Evolutionary conservation across 495 filamentous ascomycete species (phyloP).

Genomic region (Penicillium simplicissimum): DNA sequence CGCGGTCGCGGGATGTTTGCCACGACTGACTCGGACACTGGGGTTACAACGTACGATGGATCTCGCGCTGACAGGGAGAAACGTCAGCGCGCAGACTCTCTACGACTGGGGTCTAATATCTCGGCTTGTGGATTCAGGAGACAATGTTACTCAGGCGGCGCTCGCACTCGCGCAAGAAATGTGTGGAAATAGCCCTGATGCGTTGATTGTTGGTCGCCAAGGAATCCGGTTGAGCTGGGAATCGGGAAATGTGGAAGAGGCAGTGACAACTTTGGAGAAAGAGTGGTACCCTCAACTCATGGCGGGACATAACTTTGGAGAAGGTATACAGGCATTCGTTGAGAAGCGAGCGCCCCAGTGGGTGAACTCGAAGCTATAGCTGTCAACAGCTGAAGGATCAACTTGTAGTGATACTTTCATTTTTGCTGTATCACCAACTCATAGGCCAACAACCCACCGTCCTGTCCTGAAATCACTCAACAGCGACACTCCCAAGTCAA

Average conservation of each 20-base stretch:
- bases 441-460: background rate
- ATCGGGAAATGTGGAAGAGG: slow-evolving; percentile 62
- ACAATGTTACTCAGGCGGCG: slow-evolving; percentile 33
- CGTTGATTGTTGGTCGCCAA: slow-evolving; percentile 63
- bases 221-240: slow-evolving; percentile 72
- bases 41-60: slow-evolving; percentile 71
- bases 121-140: slow-evolving; percentile 19
- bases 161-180: slow-evolving; percentile 23
- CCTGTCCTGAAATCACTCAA: no score
- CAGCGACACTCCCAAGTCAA: no score
- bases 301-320: slow-evolving; percentile 70
- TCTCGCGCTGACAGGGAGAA: slow-evolving; percentile 65
- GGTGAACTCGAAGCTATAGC: slow-evolving; percentile 70
- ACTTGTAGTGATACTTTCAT: background rate
- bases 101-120: slow-evolving; percentile 66
- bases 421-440: background rate
- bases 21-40: slow-evolving; percentile 66
- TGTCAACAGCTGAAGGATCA: background rate
- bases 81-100: slow-evolving; percentile 57
- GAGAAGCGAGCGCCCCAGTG: slow-evolving; percentile 74
- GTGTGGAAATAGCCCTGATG: slow-evolving; percentile 64
- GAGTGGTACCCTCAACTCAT: slow-evolving; percentile 61
- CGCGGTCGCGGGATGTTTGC: slow-evolving; percentile 69
- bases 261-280: slow-evolving; percentile 55
- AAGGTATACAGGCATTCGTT: slow-evolving; percentile 77